Conservation (phyloP, 169 alveolate species). For the Plasmodium coatneyi region DNA sequence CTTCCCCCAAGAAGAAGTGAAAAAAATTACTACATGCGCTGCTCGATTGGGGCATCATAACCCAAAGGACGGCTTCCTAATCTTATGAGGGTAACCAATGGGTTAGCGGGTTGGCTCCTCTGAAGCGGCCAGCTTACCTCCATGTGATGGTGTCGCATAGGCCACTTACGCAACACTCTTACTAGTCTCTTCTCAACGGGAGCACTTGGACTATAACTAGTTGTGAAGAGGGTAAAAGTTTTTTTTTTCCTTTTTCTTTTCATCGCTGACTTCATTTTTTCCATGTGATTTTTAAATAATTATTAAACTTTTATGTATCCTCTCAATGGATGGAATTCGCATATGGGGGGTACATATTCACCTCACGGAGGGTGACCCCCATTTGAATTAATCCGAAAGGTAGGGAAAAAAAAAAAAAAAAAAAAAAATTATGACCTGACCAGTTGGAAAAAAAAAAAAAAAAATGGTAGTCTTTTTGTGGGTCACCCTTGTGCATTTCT, state of each 20-base stretch:
- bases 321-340: neutral
- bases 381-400: neutral
- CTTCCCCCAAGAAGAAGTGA: constrained; percentile 76
- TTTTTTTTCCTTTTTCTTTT: neutral
- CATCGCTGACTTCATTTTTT: neutral
- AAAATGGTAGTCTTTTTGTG: neutral
- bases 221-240: neutral
- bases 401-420: constrained; percentile 20
- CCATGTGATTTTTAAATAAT: neutral
- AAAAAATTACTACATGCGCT: no score
- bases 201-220: neutral
- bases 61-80: neutral
- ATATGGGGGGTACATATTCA: neutral
- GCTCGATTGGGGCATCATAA: neutral
- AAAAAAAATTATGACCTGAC: no score
- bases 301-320: neutral
- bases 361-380: neutral
- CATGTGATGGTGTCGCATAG: neutral
- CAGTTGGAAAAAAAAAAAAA: no score
- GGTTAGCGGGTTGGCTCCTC: neutral
- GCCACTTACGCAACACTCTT: neutral
- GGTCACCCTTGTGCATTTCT: neutral
- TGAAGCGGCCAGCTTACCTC: neutral
- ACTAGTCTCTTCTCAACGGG: neutral
- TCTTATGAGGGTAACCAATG: neutral